Percentiles rank a stretch among this genome's conserved stretches.
Evolutionary conservation across 768 basidiomycete species (phyloP).

Genomic region (Psilocybe subaeruginosa): DNA sequence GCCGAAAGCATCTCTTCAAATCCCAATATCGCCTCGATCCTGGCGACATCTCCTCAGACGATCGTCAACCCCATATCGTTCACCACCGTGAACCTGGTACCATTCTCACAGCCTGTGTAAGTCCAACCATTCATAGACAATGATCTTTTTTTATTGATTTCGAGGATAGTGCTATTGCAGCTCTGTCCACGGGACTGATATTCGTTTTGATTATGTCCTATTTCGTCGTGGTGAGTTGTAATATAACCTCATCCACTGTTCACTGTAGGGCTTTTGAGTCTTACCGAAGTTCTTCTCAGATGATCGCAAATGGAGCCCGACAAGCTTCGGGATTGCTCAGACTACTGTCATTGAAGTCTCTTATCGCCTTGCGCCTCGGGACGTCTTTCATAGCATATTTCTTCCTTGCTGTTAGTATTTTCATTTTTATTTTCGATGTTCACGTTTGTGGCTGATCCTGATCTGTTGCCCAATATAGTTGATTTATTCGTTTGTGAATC

Average conservation of each 20-base stretch:
- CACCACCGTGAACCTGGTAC: conserved; percentile 50
- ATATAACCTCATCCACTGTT: neutral
- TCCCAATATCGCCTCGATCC: conserved; percentile 30
- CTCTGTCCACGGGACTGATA: conserved; percentile 58
- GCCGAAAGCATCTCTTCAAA: conserved; percentile 17
- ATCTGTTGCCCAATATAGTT: conserved; percentile 32
- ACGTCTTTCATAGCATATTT: conserved; percentile 19
- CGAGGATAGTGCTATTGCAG: conserved; percentile 49
- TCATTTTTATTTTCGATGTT: neutral
- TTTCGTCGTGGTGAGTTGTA: conserved; percentile 38
- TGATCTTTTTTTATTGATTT: neutral
- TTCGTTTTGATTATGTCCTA: conserved; percentile 51
- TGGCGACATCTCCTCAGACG: conserved; percentile 52
- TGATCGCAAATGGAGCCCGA: conserved; percentile 39
- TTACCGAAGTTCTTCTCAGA: conserved; percentile 18
- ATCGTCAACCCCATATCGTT: conserved; percentile 52
- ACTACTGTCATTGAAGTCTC: conserved; percentile 32
- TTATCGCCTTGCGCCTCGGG: conserved; percentile 36
- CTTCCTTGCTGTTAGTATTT: conserved; percentile 23
- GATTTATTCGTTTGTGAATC: conserved; percentile 59
- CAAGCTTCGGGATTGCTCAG: conserved; percentile 36
- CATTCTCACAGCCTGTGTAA: conserved; percentile 68
- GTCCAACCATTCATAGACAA: conserved; percentile 19
- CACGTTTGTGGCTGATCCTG: no score
- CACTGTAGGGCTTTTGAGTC: neutral